phyloP scores from a whole-genome alignment of 2,329 filamentous ascomycete species.

The Penicillium digitatum region DNA sequence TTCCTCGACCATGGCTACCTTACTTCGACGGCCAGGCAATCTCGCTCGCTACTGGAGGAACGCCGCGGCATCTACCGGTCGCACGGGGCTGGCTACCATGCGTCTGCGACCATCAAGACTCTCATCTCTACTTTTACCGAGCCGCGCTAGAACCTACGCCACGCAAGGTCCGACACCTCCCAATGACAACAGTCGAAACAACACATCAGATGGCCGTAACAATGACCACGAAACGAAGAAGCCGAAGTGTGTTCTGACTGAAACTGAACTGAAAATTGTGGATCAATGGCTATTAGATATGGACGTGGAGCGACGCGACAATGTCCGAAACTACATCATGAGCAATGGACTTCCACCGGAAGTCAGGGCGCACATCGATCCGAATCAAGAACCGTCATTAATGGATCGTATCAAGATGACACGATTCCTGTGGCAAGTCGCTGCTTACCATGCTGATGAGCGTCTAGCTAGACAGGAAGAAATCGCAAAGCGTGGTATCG shows the following conservation, averaged over 20 bases:
- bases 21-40: conserved; percentile 63
- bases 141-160: conserved; percentile 40
- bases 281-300: conserved; percentile 55
- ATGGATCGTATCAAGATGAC: conserved; percentile 60
- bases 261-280: conserved; percentile 57
- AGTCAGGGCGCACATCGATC: conserved; percentile 59
- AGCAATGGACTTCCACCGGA: conserved; percentile 67
- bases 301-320: conserved; percentile 54
- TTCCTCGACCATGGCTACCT: conserved; percentile 59
- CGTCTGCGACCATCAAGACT: conserved; percentile 39
- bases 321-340: conserved; percentile 60
- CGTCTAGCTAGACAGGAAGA: conserved; percentile 18
- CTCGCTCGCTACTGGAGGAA: conserved; percentile 60
- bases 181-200: conserved; percentile 38
- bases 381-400: conserved; percentile 45
- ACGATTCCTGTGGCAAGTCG: conserved; percentile 54
- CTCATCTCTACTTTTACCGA: conserved; percentile 35
- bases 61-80: conserved; percentile 52
- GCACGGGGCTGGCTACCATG: conserved; percentile 46
- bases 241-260: conserved; percentile 46
- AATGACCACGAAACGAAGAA: conserved; percentile 31
- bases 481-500: conserved; percentile 18
- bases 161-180: conserved; percentile 46
- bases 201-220: conserved; percentile 37
- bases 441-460: conserved; percentile 31